Evolutionary conservation across 148 eudicot genomes (phyloP).

Genomic region (Selenicereus undatus): DNA sequence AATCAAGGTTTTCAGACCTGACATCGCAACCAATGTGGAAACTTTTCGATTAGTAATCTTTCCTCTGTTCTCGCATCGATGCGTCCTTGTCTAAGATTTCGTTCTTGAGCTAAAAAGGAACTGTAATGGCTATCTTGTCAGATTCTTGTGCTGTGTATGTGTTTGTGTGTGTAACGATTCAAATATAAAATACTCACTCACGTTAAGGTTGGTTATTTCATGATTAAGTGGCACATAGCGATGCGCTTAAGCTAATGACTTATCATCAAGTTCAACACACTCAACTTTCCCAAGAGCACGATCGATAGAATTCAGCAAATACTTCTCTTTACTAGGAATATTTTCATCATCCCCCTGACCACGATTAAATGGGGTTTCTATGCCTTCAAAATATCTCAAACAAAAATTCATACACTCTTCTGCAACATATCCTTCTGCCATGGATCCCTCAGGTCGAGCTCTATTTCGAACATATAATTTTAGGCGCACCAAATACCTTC

Average conservation of each 20-base stretch:
- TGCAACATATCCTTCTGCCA: background rate
- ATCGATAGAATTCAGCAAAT: background rate
- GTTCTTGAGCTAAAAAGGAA: background rate
- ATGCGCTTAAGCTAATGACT: background rate
- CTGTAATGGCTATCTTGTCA: background rate
- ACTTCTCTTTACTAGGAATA: background rate
- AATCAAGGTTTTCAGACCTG: background rate
- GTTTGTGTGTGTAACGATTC: no score
- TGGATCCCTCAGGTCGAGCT: conserved; percentile 2
- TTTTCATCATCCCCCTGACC: background rate
- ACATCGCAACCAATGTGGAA: background rate
- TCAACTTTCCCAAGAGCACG: background rate
- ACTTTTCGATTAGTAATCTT: background rate
- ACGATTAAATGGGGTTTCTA: conserved; percentile 4
- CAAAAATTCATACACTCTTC: conserved; percentile 1
- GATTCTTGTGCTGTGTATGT: background rate
- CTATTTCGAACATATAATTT: conserved; percentile 13
- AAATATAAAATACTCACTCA: background rate
- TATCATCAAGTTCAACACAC: background rate
- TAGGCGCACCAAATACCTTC: background rate
- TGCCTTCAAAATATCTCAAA: conserved; percentile 8
- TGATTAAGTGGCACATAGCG: background rate
- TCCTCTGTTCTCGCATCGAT: background rate
- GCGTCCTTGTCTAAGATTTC: background rate
- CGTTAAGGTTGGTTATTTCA: background rate